A percentile compares a stretch with the other conserved stretches of the same genome.
Evolutionary conservation across 345 rosid genomes (phyloP).

Genomic region (Lenwebbia sp.): DNA sequence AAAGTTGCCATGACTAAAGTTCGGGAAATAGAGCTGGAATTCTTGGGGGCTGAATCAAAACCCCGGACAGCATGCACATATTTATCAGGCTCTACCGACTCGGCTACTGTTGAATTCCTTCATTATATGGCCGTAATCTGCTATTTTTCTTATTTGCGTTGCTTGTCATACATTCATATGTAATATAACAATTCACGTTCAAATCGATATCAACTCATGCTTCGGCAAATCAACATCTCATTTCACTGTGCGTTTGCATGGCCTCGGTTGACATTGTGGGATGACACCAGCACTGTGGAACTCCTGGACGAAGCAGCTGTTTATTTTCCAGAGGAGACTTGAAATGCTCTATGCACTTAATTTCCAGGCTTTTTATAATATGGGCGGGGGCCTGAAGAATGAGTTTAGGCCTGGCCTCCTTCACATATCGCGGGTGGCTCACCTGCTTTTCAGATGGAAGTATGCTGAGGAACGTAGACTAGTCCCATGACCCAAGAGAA

Average conservation of each 20-base stretch:
- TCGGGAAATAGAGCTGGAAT: neutral
- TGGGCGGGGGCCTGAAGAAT: neutral
- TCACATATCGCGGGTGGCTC: neutral
- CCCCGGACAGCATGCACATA: neutral
- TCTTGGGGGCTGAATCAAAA: neutral
- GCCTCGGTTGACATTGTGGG: neutral
- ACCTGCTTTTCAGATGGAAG: neutral
- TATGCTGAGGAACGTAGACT: neutral
- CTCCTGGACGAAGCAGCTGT: neutral
- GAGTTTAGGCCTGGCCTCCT: neutral
- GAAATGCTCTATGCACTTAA: neutral
- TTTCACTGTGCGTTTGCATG: neutral
- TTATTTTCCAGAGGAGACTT: neutral
- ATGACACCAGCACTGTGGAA: neutral
- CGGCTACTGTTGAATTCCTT: neutral
- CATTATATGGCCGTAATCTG: neutral
- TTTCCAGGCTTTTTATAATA: neutral
- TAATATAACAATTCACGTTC: neutral
- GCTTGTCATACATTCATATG: neutral
- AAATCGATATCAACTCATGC: neutral
- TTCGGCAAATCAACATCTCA: neutral
- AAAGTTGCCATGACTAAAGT: neutral
- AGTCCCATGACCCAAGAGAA: neutral
- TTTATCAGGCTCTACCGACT: neutral
- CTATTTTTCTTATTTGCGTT: neutral